Base-by-base conservation (phyloP, 208 protist genomes). In the Leptomonas pyrrhocoris region DNA sequence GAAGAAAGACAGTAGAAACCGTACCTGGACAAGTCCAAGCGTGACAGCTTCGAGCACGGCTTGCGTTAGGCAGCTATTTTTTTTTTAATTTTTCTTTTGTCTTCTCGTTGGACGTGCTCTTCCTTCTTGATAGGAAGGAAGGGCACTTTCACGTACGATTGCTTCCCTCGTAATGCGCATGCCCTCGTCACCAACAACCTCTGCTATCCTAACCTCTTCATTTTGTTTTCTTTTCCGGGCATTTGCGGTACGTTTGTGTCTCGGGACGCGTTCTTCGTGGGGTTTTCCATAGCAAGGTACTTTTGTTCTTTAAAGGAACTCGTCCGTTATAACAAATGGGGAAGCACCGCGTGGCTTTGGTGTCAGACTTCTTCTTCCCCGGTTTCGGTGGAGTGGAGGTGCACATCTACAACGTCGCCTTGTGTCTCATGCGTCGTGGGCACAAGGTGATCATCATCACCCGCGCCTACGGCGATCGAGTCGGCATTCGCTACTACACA, bases 341-440 rank as follows among this genome's bases (percentile, higher is more conserved):
- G 8, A 65, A 55, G 8, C 88, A 97, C 64, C 79, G 86, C 19
- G 86, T 97, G 15, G 91, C 90, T 0, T 30, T 99, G 53, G 88
- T 99, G 19, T 99, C 93, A 19, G 98, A 99, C 84, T 99, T 99
- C 70, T 99, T 99, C 66, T 99, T 97, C 69, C 98, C 98, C 9
- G 97, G 98, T 31, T 97, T 99, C 71, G 98, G 98, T 36, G 98
- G 98, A 50, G 98, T 99, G 8, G 98, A 99, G 83, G 94, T 90
- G 43, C 98, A 99, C 91, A 93, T 99, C 49, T 99, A 98, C 86
- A 97, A 98, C 73, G 74, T 99, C 12, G 81, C 95, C 9, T 93
- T 98, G 51, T 98, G 96, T 76, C 79, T 99, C 12, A 97, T 99
- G 57, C 79, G 94, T 36, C 71, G 89, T 21, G 98, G 98, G 4